These are phyloP conservation scores for Cyanidiococcus yangmingshanensis DNA, from an alignment of 23 red algal species.

Conservation along the genomic window DNA sequence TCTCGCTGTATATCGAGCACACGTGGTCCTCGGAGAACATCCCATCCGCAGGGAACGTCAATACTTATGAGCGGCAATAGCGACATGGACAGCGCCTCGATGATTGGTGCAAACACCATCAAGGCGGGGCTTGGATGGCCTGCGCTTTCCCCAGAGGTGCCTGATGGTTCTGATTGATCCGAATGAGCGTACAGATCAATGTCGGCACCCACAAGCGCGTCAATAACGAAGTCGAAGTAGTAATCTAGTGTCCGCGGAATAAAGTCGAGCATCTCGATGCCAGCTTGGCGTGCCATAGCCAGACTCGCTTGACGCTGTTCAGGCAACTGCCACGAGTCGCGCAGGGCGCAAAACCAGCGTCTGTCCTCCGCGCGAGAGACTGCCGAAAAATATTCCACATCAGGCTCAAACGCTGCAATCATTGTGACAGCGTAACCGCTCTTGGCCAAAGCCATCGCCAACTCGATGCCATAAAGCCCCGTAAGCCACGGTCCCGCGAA, in stretches of 20 bases:
- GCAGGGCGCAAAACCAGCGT: neutral
- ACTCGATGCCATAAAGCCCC: neutral
- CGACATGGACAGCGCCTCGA: slow-evolving; percentile 40
- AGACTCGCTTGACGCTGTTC: neutral
- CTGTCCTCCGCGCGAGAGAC: neutral
- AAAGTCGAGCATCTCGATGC: slow-evolving; percentile 33
- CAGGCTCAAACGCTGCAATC: neutral
- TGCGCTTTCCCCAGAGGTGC: neutral
- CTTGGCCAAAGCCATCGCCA: neutral
- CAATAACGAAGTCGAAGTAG: slow-evolving; percentile 60
- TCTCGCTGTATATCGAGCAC: slow-evolving; percentile 35
- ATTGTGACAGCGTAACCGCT: neutral
- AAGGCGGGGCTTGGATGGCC: neutral
- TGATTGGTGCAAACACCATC: slow-evolving; percentile 10
- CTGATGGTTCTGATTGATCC: neutral
- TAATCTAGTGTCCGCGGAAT: slow-evolving; percentile 63
- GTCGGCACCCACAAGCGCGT: slow-evolving; percentile 58
- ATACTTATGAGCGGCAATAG: slow-evolving; percentile 42
- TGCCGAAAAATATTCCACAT: neutral
- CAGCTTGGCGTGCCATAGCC: neutral
- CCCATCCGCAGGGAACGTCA: slow-evolving; percentile 74
- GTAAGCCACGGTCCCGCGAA: neutral
- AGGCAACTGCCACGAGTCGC: neutral
- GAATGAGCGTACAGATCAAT: neutral
- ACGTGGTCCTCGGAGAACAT: slow-evolving; percentile 41